These are phyloP conservation scores for Solanum megistacrolobum DNA, from an alignment of 257 asterid genomes.

Conservation along the genomic window DNA sequence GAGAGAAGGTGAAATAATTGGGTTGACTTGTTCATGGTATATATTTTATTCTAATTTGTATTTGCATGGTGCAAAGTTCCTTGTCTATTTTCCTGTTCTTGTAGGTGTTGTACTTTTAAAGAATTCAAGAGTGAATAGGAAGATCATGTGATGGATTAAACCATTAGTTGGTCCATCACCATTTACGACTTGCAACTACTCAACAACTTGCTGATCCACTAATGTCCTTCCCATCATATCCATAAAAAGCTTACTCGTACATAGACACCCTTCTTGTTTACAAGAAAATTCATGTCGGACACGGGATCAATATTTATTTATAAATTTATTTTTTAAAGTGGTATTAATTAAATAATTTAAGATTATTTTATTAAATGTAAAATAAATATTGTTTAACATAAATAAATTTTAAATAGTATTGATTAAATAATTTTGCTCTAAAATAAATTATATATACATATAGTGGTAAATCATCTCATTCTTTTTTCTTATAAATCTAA, in stretches of 20 bases:
- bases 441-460: too few species aligned
- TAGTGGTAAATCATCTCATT: too few species aligned
- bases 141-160: neutral
- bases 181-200: neutral
- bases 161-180: neutral
- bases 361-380: too few species aligned
- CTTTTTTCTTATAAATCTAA: too few species aligned
- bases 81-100: neutral
- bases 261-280: neutral
- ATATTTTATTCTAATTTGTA: neutral
- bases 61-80: neutral
- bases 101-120: neutral
- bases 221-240: neutral
- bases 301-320: too few species aligned
- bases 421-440: neutral
- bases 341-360: too few species aligned
- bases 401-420: too few species aligned
- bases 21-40: neutral
- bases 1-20: neutral
- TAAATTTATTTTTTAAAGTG: too few species aligned
- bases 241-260: neutral
- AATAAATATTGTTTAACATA: too few species aligned
- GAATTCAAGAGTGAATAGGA: neutral
- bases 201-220: neutral
- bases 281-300: neutral